Percentiles rank a stretch among this genome's conserved stretches.
These are phyloP conservation scores for Russula sp. DNA, from an alignment of 768 basidiomycete genomes.

Conservation along the genomic window DNA sequence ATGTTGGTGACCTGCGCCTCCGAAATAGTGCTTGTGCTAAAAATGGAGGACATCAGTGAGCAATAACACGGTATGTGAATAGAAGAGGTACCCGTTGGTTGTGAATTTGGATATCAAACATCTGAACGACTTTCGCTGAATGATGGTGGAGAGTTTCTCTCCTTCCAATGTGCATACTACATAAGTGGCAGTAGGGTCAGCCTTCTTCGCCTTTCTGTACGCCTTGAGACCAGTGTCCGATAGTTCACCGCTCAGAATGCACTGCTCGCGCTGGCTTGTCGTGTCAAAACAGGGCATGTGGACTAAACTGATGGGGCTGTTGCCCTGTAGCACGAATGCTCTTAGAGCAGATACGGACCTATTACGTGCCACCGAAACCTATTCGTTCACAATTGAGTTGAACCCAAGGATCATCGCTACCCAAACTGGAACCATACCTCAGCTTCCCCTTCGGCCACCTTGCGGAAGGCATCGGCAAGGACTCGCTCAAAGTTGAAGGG, in stretches of 20 bases:
- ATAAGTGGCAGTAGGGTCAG: constrained; percentile 23
- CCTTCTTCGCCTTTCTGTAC: constrained; percentile 22
- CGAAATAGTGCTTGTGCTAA: constrained; percentile 17
- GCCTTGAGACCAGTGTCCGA: constrained; percentile 19
- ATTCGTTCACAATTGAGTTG: not conserved
- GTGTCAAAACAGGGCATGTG: constrained; percentile 35
- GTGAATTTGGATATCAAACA: constrained; percentile 20
- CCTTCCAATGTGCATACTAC: constrained; percentile 24
- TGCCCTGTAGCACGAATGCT: constrained; percentile 37
- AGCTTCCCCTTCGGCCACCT: constrained; percentile 33
- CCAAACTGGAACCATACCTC: constrained; percentile 26
- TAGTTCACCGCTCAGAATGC: constrained; percentile 33
- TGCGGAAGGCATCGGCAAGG: constrained; percentile 33
- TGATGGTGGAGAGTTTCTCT: constrained; percentile 15
- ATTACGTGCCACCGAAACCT: constrained; percentile 31
- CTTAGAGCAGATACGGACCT: constrained; percentile 31
- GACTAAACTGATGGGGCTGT: constrained; percentile 31
- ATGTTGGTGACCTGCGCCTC: constrained; percentile 27
- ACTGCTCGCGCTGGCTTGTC: constrained; percentile 35
- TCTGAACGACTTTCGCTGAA: constrained; percentile 6
- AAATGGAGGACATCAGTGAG: not conserved
- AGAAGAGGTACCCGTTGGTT: constrained; percentile 8
- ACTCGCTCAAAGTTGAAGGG: constrained; percentile 28
- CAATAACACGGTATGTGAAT: not conserved
- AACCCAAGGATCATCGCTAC: not conserved